A percentile compares a stretch with the other conserved stretches of the same genome.
phyloP scores from a whole-genome alignment of 257 asterid species.

The Solanum medicagineum region DNA sequence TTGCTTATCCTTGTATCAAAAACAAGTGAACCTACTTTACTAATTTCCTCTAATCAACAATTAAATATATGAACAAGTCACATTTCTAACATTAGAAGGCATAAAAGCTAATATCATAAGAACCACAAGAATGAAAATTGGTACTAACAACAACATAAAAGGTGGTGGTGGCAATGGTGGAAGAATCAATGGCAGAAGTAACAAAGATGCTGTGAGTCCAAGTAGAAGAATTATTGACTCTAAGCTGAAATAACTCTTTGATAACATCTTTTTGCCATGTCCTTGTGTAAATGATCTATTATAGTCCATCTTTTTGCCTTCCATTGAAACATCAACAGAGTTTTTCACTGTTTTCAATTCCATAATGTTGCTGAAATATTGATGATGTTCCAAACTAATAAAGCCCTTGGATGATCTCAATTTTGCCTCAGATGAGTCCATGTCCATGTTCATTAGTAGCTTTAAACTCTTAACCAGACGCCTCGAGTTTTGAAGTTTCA shows the following conservation, averaged over 20 bases:
- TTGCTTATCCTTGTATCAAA: not conserved
- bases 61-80: constrained; percentile 1
- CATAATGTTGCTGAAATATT: constrained; percentile 5
- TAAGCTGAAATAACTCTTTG: constrained; percentile 28
- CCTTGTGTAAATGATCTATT: constrained; percentile 2
- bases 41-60: not conserved
- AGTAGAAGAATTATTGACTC: constrained; percentile 39
- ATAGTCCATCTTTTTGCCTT: not conserved
- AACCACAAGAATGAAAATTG: constrained; percentile 37
- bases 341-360: constrained; percentile 4
- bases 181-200: constrained; percentile 54
- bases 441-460: not conserved
- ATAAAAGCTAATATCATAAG: constrained; percentile 69
- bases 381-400: not conserved
- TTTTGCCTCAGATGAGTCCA: not conserved
- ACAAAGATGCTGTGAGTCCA: constrained; percentile 48
- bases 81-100: constrained; percentile 25
- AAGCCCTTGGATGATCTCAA: not conserved
- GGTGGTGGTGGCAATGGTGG: constrained; percentile 96
- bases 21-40: not conserved
- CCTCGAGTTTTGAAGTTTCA: not conserved
- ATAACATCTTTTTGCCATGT: constrained; percentile 15
- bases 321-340: not conserved
- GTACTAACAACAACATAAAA: constrained; percentile 47
- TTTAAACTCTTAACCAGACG: not conserved